These are phyloP conservation scores for Lignosus rhinocerotis DNA, from an alignment of 1,284 basidiomycete species.

Conservation along the genomic window DNA sequence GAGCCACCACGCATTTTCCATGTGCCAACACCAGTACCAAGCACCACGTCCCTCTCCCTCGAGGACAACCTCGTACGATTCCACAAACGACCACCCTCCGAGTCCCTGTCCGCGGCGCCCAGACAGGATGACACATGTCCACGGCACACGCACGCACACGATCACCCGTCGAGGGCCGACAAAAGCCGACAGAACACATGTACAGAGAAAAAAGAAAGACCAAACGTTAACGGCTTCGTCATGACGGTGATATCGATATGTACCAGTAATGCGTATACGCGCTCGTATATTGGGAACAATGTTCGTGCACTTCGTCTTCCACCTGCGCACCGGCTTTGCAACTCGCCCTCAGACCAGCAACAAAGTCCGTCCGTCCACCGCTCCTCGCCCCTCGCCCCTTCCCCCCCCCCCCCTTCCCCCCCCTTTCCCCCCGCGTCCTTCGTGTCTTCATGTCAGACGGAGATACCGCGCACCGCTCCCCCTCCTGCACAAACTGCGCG, in stretches of 20 bases:
- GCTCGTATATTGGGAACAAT: constrained; percentile 1
- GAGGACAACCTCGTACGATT: constrained; percentile 17
- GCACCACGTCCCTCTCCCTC: neutral
- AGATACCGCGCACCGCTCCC: neutral
- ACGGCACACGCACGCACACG: no score
- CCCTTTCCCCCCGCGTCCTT: no score
- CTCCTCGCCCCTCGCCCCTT: no score
- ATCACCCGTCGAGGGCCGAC: no score
- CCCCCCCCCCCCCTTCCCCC: no score
- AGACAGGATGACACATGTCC: neutral
- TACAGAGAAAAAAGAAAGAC: constrained; percentile 4
- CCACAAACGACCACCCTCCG: neutral
- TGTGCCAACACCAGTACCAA: neutral
- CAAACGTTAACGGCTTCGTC: constrained; percentile 10
- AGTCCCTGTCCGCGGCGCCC: neutral
- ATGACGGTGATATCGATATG: constrained; percentile 18
- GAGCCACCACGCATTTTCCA: constrained; percentile 6
- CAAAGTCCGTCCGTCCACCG: neutral
- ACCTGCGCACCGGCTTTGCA: neutral
- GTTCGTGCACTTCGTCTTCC: constrained; percentile 11
- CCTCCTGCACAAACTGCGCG: neutral
- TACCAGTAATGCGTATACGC: constrained; percentile 18
- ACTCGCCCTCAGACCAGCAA: neutral
- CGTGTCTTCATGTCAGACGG: neutral
- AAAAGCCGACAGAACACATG: neutral